Base-by-base conservation (phyloP, 768 basidiomycete species). In the Mycena polygramma region DNA sequence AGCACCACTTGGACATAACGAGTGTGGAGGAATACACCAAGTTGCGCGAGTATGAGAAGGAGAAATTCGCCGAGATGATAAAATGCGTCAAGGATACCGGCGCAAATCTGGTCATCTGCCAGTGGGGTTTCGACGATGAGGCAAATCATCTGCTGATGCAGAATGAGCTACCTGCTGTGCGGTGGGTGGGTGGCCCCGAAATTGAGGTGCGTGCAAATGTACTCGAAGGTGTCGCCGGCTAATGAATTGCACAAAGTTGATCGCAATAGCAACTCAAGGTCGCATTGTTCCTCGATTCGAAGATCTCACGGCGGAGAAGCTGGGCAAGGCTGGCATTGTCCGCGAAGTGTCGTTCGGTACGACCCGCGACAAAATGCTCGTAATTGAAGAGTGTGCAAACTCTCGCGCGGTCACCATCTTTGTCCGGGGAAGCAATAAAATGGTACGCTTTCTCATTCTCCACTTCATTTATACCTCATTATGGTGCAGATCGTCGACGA, bases 61-160 rank as follows among this genome's bases (percentile, higher is more conserved):
- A 94, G 79, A 99, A 98, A 83, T 99, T 99, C 76, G 86, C 89
- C 72, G 93, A 96, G 78, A 99, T 99, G 98, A 98, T 99, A 81
- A 92, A 93, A 81, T 85, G 90, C 79, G 97, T 99, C 67, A 97
- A 98, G 81, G 92, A 97, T 75, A 94, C 97, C 19, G 98, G 98
- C 45, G 97, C 98, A 17, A 99, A 99, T 81, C 83, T 99, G 69
- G 98, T 99, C 73, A 98, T 99, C 75, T 99, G 98, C 82, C 98
- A 99, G 79, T 99, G 98, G 98, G 98, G 98, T 69, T 99, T 99
- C 78, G 98, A 99, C 78, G 98, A 99, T 77, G 98, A 99, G 83
- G 98, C 98, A 52, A 99, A 99, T 79, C 98, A 99, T 79, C 74
- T 99, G 75, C 82, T 99, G 73, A 96, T 99, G 95, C 96, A 98